Percentiles rank a stretch among this genome's conserved stretches.
Conservation (phyloP, 2,329 filamentous ascomycete species). For the Westerdykella ornata region DNA sequence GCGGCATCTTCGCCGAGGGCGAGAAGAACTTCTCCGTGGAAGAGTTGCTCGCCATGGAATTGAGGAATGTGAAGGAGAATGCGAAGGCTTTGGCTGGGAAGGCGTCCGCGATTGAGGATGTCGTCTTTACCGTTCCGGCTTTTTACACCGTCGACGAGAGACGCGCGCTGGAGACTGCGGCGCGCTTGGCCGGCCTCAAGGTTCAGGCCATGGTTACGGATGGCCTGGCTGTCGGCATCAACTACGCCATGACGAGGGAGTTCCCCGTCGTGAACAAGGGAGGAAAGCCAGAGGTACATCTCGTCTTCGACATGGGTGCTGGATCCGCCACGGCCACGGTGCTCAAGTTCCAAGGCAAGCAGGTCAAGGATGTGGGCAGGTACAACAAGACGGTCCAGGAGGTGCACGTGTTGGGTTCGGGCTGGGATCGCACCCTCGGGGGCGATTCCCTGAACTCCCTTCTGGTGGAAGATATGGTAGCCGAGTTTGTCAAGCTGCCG, state of each 20-base stretch:
- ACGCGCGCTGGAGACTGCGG: conserved; percentile 75
- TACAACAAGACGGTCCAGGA: conserved; percentile 97
- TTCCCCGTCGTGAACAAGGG: conserved; percentile 81
- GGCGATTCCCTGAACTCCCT: conserved; percentile 84
- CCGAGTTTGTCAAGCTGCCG: conserved; percentile 64
- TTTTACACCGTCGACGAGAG: conserved; percentile 91
- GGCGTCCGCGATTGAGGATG: conserved; percentile 65
- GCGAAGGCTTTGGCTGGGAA: conserved; percentile 77
- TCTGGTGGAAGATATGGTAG: conserved; percentile 82
- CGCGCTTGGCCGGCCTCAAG: conserved; percentile 79
- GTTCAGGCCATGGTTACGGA: conserved; percentile 82
- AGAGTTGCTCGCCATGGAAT: conserved; percentile 91
- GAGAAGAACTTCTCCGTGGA: conserved; percentile 66
- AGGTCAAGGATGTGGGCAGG: conserved; percentile 83
- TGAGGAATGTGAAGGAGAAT: conserved; percentile 85
- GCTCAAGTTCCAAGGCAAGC: conserved; percentile 79
- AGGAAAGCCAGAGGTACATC: conserved; percentile 78
- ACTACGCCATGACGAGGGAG: conserved; percentile 86
- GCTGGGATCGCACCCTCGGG: conserved; percentile 85
- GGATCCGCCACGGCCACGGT: conserved; percentile 88
- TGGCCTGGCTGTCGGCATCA: conserved; percentile 83
- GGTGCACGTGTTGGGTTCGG: conserved; percentile 76
- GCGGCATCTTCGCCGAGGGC: conserved; percentile 63
- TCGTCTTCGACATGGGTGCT: conserved; percentile 97
- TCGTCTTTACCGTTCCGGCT: conserved; percentile 80